These are phyloP conservation scores for Lolium multiflorum DNA, from an alignment of 176 grass and related monocot species.

Conservation along the genomic window DNA sequence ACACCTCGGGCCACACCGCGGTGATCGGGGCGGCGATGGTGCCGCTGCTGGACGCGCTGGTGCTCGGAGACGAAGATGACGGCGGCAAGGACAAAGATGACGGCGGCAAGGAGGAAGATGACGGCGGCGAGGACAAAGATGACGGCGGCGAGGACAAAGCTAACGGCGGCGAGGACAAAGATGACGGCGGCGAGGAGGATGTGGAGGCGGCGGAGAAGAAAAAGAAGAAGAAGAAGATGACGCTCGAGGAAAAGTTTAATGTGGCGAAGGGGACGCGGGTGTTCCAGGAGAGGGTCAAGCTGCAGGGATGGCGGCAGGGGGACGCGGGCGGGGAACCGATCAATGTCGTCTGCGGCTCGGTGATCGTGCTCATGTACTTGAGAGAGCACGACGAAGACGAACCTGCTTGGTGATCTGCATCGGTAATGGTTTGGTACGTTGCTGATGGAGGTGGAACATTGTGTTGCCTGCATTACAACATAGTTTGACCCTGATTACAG, in stretches of 20 bases:
- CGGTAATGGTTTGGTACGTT: neutral
- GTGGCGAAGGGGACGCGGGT: neutral
- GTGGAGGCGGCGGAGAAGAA: neutral
- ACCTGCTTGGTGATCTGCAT: neutral
- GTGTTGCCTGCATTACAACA: neutral
- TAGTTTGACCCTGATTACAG: neutral
- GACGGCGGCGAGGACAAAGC: too few species aligned
- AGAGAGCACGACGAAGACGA: neutral
- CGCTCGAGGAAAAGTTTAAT: neutral
- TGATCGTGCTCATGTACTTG: conserved; percentile 23
- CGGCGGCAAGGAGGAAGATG: too few species aligned
- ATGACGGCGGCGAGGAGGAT: neutral
- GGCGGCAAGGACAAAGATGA: neutral
- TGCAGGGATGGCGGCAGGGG: neutral
- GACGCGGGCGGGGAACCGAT: neutral
- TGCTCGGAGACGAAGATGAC: neutral
- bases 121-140: too few species aligned
- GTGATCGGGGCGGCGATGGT: conserved; percentile 30
- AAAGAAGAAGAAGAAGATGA: neutral
- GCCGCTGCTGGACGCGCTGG: conserved; percentile 34
- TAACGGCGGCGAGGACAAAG: neutral
- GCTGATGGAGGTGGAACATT: conserved; percentile 3
- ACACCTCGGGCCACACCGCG: conserved; percentile 33
- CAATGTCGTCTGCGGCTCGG: conserved; percentile 15
- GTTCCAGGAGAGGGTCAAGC: conserved; percentile 33